Evolutionary conservation across 73 alveolate genomes (phyloP), one percentile per base, ranked within the genome.

Genomic region (Blepharisma stoltei): DNA sequence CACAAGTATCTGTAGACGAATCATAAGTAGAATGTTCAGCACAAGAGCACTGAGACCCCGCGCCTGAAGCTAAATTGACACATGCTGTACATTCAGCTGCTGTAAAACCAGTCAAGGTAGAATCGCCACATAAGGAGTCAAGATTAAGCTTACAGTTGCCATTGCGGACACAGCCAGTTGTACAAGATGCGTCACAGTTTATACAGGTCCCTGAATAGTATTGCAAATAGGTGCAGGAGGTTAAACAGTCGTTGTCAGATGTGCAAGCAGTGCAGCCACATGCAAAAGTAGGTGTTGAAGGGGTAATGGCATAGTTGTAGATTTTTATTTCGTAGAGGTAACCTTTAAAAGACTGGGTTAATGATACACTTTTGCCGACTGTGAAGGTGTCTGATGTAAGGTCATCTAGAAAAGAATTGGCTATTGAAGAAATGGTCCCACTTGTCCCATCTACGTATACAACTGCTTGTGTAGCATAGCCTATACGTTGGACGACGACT

Each of bases 211-310:
- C 23, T 1, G 14, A n/a, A 4, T 20, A 60, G 46, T 60, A 60
- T 9, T 60, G 18, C 38, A 60, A 38, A 60, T 60, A 60, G 0
- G 18, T 38, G 23, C 73, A 60, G 14, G 73, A 60, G 0, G 14
- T 8, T 5, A 60, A 60, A 5, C 73, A 60, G 14, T 8, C 23
- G 5, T 38, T 60, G 2, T 14, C 73, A 1, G 73, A 0, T 18
- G 73, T 14, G 5, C 73, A 60, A 14, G 46, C 73, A 20, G 49
- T 47, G 5, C 73, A 60, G 11, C 73, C 73, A 60, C 73, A 60
- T 9, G 49, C 11, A 60, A 38, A 14, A 60, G 46, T 60, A 60
- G 73, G 73, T 0, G 46, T 38, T 18, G 73, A 5, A 38, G 23
- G 18, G 23, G 73, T 11, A 1, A 20, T 25, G 23, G 23, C 45